Base-by-base conservation (phyloP, 768 basidiomycete species). In the Russula ochroleuca region DNA sequence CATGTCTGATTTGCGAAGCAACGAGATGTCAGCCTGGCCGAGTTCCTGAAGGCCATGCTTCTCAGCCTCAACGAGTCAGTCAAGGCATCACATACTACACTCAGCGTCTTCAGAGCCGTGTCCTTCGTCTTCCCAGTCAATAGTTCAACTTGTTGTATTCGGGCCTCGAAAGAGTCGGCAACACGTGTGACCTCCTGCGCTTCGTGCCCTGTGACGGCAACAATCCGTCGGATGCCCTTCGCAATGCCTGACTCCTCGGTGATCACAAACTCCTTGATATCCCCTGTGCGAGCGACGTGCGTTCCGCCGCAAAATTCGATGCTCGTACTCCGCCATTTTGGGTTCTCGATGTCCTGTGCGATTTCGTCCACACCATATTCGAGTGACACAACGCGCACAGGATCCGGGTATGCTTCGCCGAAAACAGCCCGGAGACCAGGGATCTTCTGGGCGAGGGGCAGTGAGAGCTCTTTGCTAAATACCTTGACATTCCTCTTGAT, bases 291-390 rank as follows among this genome's bases (percentile, higher is more conserved):
- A n/a, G 85, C 83, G 59, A 99, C 97, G 73, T 99, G 97, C 85
- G 97, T 99, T 75, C 97, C 97, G 75, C 97, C 97, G 73, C 97
- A 99, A 73, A 99, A 96, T 76, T 99, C 97, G 66, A 97, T 84
- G 73, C 91, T 94, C 13, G 96, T 97, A 33, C 76, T 77, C 52
- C 90, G 79, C 97, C 97, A 99, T 75, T 88, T 92, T 4, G 88
- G 85, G 74, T 94, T 95, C 70, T 88, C 83, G 48, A 96, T 81
- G 68, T 99, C 92, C 70, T 83, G 80, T 21, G 84, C 76, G 59
- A 99, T 94, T 69, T 94, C 91, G 56, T 95, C 88, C 19, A 96
- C 82, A 65, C 87, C 85, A 72, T 83, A 93, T 74, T 92, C 96
- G 23, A 99, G 80, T 2, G 92, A 85, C 15, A 99, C 97, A 1